Base-by-base conservation (phyloP, 345 rosid species). In the Microthlaspi erraticum region DNA sequence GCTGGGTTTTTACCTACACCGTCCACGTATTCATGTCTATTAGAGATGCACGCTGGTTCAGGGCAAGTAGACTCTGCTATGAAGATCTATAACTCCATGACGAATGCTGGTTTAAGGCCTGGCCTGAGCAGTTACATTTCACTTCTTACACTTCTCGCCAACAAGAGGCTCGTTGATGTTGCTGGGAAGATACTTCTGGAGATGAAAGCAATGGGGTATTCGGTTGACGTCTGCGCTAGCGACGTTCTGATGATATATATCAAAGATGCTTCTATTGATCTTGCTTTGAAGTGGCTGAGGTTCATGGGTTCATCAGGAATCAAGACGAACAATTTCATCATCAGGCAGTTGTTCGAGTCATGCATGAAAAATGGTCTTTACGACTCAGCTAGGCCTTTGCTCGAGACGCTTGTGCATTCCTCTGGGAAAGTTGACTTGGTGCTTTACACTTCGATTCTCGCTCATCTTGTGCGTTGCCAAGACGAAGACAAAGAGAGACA, bases 301-400 rank as follows among this genome's bases (percentile, higher is more conserved):
- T 94, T 94, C 82, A 91, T 91, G 95, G 98, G 91, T 53, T 91
- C 98, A 19, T 94, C 98, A 0, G 95, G 96, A 20, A 88, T 94
- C 70, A 83, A 87, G 77, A 91, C 98, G 45, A 94, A 91, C 70
- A 91, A 87, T 76, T 94, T 94, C 68, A 94, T 94, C 72, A 83
- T 91, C 60, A 78, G 98, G 72, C 98, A 94, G 83, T 76, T 94
- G 77, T 94, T 94, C 37, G 98, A 94, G 46, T 94, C 99, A 33
- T 89, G 97, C 66, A 94, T 91, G 97, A 94, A 91, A 85, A 87
- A 77, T 60, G 91, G 91, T 32, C 45, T 83, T 34, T 91, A 87
- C 51, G 97, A 91, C 66, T 87, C 96, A 17, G 97, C 96, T 46
- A 88, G 88, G 84, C 98, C 97, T 70, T 95, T 91, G 43, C 88